Percentiles rank a stretch among this genome's conserved stretches.
Evolutionary conservation across 306 rosid genomes (phyloP).

Genomic region (Pyrus communis): DNA sequence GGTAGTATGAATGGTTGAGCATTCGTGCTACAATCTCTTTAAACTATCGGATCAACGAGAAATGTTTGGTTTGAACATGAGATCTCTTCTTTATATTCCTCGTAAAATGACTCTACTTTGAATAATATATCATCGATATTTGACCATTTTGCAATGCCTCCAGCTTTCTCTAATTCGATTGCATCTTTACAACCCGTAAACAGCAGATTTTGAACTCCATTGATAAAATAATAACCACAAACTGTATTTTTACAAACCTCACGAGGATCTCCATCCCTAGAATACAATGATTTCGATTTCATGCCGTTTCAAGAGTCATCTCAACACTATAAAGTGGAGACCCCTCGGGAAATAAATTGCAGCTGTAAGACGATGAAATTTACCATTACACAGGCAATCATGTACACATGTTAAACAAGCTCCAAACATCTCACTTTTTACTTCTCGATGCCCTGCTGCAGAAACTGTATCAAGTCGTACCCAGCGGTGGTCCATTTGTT

Average conservation of each 20-base stretch:
- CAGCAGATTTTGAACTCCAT: background rate
- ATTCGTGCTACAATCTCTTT: no score
- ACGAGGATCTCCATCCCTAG: slow-evolving; percentile 18
- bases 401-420: slow-evolving; percentile 42
- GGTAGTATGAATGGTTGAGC: no score
- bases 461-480: slow-evolving; percentile 89
- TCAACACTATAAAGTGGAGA: slow-evolving; percentile 10
- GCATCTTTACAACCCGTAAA: no score
- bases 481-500: slow-evolving; percentile 99
- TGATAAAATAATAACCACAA: slow-evolving; percentile 5
- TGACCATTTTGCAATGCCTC: no score
- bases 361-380: slow-evolving; percentile 16
- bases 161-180: no score
- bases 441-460: slow-evolving; percentile 99
- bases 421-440: slow-evolving; percentile 20
- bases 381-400: slow-evolving; percentile 32
- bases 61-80: no score
- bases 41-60: no score
- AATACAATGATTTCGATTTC: slow-evolving; percentile 16
- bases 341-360: slow-evolving; percentile 21
- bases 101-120: no score
- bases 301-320: slow-evolving; percentile 18
- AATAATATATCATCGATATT: no score
- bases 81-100: no score
- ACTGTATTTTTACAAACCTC: slow-evolving; percentile 29